phyloP scores from a whole-genome alignment of 2,329 filamentous ascomycete genomes.

The Fusarium sp. region DNA sequence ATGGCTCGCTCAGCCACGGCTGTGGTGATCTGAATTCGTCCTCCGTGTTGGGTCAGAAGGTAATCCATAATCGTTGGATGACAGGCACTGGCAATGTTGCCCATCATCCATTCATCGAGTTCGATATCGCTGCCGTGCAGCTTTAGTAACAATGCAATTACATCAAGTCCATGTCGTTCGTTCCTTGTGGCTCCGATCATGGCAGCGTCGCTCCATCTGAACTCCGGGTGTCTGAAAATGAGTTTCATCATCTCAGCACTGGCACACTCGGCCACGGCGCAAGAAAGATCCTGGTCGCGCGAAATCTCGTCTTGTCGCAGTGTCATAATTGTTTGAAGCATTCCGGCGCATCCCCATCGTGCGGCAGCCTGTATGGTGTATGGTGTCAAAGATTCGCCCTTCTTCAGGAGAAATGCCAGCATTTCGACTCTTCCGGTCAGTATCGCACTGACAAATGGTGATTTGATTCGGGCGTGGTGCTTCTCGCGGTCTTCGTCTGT shows the following conservation, averaged over 20 bases:
- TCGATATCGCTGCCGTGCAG: constrained; percentile 11
- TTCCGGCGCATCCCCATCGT: constrained; percentile 17
- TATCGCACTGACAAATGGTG: constrained; percentile 24
- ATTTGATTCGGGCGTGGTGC: constrained; percentile 27
- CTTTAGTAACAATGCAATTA: constrained; percentile 15
- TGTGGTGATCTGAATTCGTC: constrained; percentile 18
- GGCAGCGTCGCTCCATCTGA: constrained; percentile 25
- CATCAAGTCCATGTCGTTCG: constrained; percentile 17
- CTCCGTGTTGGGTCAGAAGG: constrained; percentile 17
- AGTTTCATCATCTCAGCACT: constrained; percentile 18
- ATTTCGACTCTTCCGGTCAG: constrained; percentile 28
- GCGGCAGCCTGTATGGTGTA: constrained; percentile 28
- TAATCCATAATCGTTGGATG: constrained; percentile 28
- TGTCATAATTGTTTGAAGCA: constrained; percentile 27
- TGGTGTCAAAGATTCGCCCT: constrained; percentile 18
- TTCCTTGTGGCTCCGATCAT: constrained; percentile 27
- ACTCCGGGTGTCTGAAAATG: constrained; percentile 18
- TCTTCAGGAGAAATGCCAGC: constrained; percentile 27
- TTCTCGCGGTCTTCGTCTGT: constrained; percentile 29
- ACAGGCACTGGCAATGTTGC: constrained; percentile 21
- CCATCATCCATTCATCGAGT: constrained; percentile 31
- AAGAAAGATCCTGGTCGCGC: constrained; percentile 26
- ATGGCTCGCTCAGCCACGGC: constrained; percentile 22
- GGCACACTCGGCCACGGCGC: constrained; percentile 21
- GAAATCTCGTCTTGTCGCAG: constrained; percentile 25